A percentile compares a stretch with the other conserved stretches of the same genome.
phyloP scores from a whole-genome alignment of 75 land plant genomes.

The Azolla pinnata region DNA sequence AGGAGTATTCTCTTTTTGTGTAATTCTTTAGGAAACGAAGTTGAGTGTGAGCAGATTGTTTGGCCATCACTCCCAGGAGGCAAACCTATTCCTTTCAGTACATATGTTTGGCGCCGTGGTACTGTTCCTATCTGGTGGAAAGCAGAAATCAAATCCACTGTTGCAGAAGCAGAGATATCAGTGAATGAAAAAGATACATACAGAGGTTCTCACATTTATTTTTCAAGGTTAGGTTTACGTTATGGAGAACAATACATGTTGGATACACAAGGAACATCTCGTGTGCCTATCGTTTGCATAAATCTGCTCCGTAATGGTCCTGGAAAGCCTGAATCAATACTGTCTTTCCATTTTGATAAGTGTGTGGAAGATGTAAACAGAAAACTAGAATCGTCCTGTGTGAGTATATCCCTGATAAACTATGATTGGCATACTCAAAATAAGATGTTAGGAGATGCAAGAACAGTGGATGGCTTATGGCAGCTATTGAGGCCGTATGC shows the following conservation, averaged over 20 bases:
- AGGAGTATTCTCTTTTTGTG: no score
- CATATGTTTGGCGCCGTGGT: slow-evolving; percentile 90
- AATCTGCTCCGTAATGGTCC: slow-evolving; percentile 70
- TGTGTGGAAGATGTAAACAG: slow-evolving; percentile 44
- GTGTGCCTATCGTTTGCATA: slow-evolving; percentile 69
- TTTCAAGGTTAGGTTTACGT: slow-evolving; percentile 54
- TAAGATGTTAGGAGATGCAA: slow-evolving; percentile 70
- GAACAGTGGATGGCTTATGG: slow-evolving; percentile 91
- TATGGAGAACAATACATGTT: slow-evolving; percentile 35
- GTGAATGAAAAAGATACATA: slow-evolving; percentile 69
- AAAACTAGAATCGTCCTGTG: neutral
- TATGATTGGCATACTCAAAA: slow-evolving; percentile 95
- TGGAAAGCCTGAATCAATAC: slow-evolving; percentile 75
- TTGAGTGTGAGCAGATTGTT: slow-evolving; percentile 95
- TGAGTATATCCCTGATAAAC: slow-evolving; percentile 43
- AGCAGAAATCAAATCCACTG: slow-evolving; percentile 81
- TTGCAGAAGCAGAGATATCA: slow-evolving; percentile 95
- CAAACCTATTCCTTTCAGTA: slow-evolving; percentile 57
- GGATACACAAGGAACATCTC: slow-evolving; percentile 27
- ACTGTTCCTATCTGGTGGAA: slow-evolving; percentile 99
- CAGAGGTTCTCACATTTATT: slow-evolving; percentile 62
- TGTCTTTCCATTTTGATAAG: slow-evolving; percentile 67
- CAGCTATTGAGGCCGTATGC: slow-evolving; percentile 60
- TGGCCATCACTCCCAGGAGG: slow-evolving; percentile 47
- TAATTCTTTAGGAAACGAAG: slow-evolving; percentile 99